Percentiles rank a stretch among this genome's conserved stretches.
Conservation (phyloP, 2,329 filamentous ascomycete genomes). For the Dichotomopilus funicola region DNA sequence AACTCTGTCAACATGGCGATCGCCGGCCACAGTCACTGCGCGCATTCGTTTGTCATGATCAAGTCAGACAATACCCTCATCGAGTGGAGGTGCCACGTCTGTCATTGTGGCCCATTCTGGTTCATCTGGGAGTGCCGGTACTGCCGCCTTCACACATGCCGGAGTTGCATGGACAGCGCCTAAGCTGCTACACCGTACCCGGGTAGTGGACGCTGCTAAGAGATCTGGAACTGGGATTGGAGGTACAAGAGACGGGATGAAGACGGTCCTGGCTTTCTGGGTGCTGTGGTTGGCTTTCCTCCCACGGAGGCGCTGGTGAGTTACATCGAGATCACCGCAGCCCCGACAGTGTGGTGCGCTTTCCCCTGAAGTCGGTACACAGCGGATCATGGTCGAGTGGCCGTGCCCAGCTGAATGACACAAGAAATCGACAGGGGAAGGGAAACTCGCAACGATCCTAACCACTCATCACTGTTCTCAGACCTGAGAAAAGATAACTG, state of each 20-base stretch:
- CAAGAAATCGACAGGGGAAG: too few relatives aligned
- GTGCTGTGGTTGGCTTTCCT: conserved; percentile 6
- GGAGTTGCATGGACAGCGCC: conserved; percentile 47
- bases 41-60: conserved; percentile 58
- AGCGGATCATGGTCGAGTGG: background rate
- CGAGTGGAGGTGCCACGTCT: conserved; percentile 57
- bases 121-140: conserved; percentile 63
- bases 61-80: conserved; percentile 61
- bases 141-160: conserved; percentile 61
- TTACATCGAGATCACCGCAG: conserved; percentile 11
- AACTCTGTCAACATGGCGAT: conserved; percentile 39
- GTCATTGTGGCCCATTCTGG: conserved; percentile 57
- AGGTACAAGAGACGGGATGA: background rate
- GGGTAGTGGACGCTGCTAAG: too few relatives aligned
- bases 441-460: too few relatives aligned
- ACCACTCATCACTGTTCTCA: too few relatives aligned
- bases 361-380: background rate
- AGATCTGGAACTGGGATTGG: background rate
- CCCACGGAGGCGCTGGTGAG: conserved; percentile 16
- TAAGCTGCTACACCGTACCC: background rate
- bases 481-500: background rate
- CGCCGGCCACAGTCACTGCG: conserved; percentile 43
- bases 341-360: background rate
- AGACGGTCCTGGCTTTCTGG: background rate
- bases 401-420: too few relatives aligned